These are phyloP conservation scores for Centrapalus pauciflorus DNA, from an alignment of 129 eudicot species.

Conservation along the genomic window DNA sequence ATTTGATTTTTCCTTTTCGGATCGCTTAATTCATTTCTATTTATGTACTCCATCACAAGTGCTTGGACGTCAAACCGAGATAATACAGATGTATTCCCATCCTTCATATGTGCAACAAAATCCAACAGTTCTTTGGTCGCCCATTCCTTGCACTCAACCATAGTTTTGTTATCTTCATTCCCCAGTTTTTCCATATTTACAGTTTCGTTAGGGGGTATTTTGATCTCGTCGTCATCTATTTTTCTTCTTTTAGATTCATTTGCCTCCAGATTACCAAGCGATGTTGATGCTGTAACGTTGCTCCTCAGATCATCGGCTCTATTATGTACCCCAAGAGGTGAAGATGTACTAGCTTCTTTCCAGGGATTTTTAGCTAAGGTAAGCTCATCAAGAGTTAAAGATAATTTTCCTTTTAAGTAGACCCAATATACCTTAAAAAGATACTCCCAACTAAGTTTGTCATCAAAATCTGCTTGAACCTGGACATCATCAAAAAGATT, in stretches of 20 bases:
- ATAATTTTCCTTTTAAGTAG: constrained; percentile 62
- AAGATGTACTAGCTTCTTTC: constrained; percentile 36
- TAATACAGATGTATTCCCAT: constrained; percentile 62
- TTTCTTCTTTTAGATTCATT: constrained; percentile 42
- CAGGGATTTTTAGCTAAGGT: constrained; percentile 68
- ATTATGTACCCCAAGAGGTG: constrained; percentile 24
- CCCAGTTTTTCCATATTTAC: constrained; percentile 23
- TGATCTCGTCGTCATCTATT: constrained; percentile 30
- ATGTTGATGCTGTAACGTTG: constrained; percentile 21
- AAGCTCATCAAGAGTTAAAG: constrained; percentile 64
- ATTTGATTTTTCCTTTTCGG: constrained; percentile 69
- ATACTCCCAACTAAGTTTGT: constrained; percentile 94
- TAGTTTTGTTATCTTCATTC: not conserved
- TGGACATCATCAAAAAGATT: constrained; percentile 38
- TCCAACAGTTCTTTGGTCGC: constrained; percentile 82
- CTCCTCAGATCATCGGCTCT: constrained; percentile 15
- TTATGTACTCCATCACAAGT: constrained; percentile 70
- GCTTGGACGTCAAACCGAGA: constrained; percentile 75
- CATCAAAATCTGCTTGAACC: constrained; percentile 97
- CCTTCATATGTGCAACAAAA: constrained; percentile 74
- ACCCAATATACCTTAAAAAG: constrained; percentile 94
- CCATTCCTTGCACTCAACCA: constrained; percentile 45
- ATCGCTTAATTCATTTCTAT: constrained; percentile 66
- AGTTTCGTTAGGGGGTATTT: constrained; percentile 24
- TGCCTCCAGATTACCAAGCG: constrained; percentile 33